Percentiles rank a stretch among this genome's conserved stretches.
Evolutionary conservation across 2,329 filamentous ascomycete genomes (phyloP).

Genomic region (Kalaharituber pfeilii): DNA sequence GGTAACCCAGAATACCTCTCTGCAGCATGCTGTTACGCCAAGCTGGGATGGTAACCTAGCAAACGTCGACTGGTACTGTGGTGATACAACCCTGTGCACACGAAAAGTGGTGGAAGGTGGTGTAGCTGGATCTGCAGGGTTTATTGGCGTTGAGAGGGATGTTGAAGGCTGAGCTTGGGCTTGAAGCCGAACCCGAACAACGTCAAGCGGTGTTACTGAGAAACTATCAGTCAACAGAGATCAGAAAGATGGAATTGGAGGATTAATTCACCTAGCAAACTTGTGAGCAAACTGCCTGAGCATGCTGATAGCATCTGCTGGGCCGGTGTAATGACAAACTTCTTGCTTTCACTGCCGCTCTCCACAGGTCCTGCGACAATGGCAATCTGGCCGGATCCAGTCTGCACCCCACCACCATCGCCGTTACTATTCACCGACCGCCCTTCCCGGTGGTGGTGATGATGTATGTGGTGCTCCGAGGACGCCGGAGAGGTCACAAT

Average conservation of each 20-base stretch:
- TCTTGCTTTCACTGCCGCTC: background rate
- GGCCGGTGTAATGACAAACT: conserved; percentile 46
- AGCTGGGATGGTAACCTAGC: conserved; percentile 61
- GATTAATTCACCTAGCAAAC: conserved; percentile 55
- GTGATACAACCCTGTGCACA: conserved; percentile 36
- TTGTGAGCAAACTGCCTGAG: conserved; percentile 79
- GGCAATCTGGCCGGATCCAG: too few species aligned
- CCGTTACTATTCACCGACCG: too few species aligned
- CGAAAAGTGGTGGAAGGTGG: conserved; percentile 30
- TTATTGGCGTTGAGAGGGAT: conserved; percentile 26
- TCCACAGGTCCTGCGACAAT: too few species aligned
- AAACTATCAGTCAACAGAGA: background rate
- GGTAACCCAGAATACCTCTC: conserved; percentile 92
- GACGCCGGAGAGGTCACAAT: background rate
- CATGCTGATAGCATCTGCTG: conserved; percentile 95
- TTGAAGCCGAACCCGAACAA: conserved; percentile 86
- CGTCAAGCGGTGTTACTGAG: conserved; percentile 82
- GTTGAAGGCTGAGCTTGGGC: conserved; percentile 43
- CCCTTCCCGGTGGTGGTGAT: background rate
- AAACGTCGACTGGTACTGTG: conserved; percentile 38
- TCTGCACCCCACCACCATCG: background rate
- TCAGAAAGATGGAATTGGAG: background rate
- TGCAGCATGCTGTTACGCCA: conserved; percentile 84
- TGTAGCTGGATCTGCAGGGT: conserved; percentile 2
- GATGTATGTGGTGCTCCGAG: background rate